These are phyloP conservation scores for Grifola frondosa DNA, from an alignment of 1,284 basidiomycete species.

Conservation along the genomic window DNA sequence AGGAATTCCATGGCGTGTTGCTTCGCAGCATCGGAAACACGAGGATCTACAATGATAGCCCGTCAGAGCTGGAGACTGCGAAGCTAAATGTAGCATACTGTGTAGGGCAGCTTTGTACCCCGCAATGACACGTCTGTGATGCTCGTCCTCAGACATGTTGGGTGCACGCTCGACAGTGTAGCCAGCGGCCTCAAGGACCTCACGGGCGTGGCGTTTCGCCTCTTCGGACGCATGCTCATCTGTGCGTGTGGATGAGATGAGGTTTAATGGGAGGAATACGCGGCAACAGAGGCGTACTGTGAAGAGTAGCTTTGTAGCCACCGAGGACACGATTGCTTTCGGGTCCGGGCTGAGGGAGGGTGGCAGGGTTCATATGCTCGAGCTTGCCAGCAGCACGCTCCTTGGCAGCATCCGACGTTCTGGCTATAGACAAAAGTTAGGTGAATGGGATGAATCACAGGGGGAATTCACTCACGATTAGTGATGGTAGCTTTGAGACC, in stretches of 20 bases:
- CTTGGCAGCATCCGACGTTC: conserved; percentile 51
- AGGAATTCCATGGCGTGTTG: conserved; percentile 47
- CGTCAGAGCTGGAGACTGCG: neutral
- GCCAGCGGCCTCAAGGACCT: conserved; percentile 35
- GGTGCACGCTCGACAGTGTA: conserved; percentile 29
- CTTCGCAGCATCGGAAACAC: conserved; percentile 39
- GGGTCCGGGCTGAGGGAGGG: conserved; percentile 17
- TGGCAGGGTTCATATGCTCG: conserved; percentile 36
- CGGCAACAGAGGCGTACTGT: conserved; percentile 35
- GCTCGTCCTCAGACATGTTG: conserved; percentile 37
- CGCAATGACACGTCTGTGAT: conserved; percentile 39
- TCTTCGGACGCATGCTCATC: conserved; percentile 42
- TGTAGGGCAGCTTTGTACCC: conserved; percentile 51
- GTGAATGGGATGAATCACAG: no score
- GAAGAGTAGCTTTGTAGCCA: conserved; percentile 55
- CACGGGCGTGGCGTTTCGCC: conserved; percentile 45
- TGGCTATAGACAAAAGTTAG: no score
- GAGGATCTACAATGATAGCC: conserved; percentile 31
- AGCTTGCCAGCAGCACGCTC: conserved; percentile 44
- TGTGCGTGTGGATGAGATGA: conserved; percentile 19
- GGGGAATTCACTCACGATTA: no score
- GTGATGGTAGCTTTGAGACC: conserved; percentile 57
- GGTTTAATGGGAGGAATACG: neutral
- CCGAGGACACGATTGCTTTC: conserved; percentile 36
- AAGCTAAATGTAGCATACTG: conserved; percentile 34